A percentile compares a stretch with the other conserved stretches of the same genome.
These are phyloP conservation scores for Globisporangium uncinulatum DNA, from an alignment of 352 stramenopile genomes.

Conservation along the genomic window DNA sequence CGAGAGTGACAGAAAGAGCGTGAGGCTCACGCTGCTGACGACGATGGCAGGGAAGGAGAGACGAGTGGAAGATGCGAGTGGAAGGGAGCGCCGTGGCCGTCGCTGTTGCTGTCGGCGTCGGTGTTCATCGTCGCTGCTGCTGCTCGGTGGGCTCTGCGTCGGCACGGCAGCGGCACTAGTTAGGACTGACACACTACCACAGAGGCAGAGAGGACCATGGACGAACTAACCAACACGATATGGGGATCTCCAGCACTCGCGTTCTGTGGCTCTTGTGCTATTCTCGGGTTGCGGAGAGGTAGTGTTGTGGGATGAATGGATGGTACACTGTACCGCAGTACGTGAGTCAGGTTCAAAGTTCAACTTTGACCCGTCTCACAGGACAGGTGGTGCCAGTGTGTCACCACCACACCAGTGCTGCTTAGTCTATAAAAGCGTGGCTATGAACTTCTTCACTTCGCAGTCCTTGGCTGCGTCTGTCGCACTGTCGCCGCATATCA, in stretches of 20 bases:
- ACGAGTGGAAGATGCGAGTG: background rate
- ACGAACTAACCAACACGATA: background rate
- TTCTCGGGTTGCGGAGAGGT: too few species aligned
- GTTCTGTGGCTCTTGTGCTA: background rate
- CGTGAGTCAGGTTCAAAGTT: background rate
- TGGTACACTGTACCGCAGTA: too few species aligned
- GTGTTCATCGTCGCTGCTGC: background rate
- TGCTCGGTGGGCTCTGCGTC: background rate
- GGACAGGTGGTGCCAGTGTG: background rate
- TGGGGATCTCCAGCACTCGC: background rate
- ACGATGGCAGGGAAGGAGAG: background rate
- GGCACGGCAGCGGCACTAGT: conserved; percentile 1
- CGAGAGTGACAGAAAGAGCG: background rate
- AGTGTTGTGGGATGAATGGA: too few species aligned
- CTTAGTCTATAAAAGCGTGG: too few species aligned
- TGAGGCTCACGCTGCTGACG: background rate
- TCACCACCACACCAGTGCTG: too few species aligned
- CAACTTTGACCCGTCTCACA: background rate
- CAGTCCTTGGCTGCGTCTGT: background rate
- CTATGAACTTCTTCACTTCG: background rate
- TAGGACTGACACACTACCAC: conserved; percentile 1
- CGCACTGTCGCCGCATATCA: background rate
- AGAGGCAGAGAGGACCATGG: background rate
- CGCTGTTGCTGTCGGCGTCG: background rate
- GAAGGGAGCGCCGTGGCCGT: background rate